Base-by-base conservation (phyloP, 345 rosid genomes). In the Populus pruinosa region DNA sequence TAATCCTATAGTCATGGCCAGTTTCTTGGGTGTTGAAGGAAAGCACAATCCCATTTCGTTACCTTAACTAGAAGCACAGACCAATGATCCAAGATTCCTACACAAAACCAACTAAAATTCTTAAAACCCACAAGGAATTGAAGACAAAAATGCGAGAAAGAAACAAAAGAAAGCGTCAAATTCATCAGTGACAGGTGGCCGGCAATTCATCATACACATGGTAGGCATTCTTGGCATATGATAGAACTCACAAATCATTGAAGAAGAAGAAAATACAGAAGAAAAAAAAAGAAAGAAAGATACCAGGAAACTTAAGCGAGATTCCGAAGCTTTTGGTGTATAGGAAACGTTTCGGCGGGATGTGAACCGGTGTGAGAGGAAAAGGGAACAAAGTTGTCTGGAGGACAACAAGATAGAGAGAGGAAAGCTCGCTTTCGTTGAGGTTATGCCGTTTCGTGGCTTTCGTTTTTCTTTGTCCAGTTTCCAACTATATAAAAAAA, bases 1-100 rank as follows among this genome's bases (percentile, higher is more conserved):
- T 80, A 82, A 83, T 27, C 89, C 92, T 68, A 83, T 86, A 0
- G 90, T 88, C 87, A 78, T 76, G 0, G 93, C 98, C 78, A 89
- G 41, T 82, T 88, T 90, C 86, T 77, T 84, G 2, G 93, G 92
- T 14, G 90, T 78, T 4, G 89, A 87, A 75, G 96, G 96, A 71
- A 70, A 89, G 80, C 96, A 93, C 41, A 78, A 59, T 7, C 79
- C 87, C 93, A 91, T 91, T 25, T 64, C n/a, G 12, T 64, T 14
- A n/a, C 5, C 14, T 31, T 13, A 33, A 31, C 43, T 29, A 9
- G 47, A 47, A 47, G 53, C 53, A 4, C 53, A 47, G 18, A 4
- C 6, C 53, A 47, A 47, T 47, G 53, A 47, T 47, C 20, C 53
- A 0, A 14, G 53, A 47, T 47, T 4, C 53, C 53, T 47, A 14